Evolutionary conservation across 2,329 filamentous ascomycete species (phyloP).

Genomic region (Monilinia aucupariae): DNA sequence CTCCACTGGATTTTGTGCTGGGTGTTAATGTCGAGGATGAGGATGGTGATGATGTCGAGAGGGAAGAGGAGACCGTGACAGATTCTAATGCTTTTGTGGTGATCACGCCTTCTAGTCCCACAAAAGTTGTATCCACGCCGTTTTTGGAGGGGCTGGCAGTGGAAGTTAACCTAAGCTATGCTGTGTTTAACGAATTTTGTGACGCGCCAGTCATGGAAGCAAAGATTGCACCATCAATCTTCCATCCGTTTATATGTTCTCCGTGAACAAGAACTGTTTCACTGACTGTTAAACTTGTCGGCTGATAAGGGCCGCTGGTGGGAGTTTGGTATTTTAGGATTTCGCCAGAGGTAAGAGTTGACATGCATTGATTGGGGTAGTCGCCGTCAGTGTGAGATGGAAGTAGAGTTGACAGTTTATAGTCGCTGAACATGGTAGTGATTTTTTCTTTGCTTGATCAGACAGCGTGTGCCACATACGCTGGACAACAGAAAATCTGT

Average conservation of each 20-base stretch:
- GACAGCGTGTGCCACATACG: neutral
- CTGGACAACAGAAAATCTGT: conserved; percentile 12
- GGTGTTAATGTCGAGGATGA: neutral
- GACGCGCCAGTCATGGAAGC: neutral
- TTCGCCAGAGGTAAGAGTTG: conserved; percentile 5
- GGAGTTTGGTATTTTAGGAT: conserved; percentile 9
- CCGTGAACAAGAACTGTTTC: conserved; percentile 4
- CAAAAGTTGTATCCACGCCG: neutral
- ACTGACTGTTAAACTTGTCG: conserved; percentile 6
- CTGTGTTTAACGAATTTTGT: neutral
- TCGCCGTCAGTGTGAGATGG: neutral
- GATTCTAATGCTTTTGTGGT: neutral
- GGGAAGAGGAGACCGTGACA: neutral
- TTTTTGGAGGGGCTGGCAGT: neutral
- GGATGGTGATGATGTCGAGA: neutral
- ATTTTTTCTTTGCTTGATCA: neutral
- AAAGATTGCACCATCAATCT: conserved; percentile 10
- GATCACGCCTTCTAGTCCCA: neutral
- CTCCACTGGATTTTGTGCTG: neutral
- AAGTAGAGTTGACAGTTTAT: neutral
- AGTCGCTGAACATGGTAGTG: conserved; percentile 1
- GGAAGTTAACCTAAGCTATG: neutral
- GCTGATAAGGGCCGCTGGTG: conserved; percentile 6
- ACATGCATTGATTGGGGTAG: conserved; percentile 13
- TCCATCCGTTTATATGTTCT: conserved; percentile 13